Conservation (phyloP, 495 filamentous ascomycete species). For the Evansstolkia leycettana region DNA sequence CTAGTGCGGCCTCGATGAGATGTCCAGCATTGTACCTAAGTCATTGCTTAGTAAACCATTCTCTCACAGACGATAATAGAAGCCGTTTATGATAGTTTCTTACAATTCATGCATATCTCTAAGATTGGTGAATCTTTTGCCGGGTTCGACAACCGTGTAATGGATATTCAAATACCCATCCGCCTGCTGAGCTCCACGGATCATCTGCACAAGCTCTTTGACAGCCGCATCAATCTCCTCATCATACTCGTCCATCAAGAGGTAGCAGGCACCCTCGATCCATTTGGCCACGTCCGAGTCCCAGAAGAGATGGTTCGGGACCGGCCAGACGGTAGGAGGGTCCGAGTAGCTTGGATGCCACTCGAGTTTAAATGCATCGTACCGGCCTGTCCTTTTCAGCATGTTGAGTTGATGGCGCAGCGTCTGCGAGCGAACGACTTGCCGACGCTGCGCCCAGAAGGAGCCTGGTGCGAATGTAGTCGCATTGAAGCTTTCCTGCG, state of each 20-base stretch:
- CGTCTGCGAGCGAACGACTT: constrained; percentile 27
- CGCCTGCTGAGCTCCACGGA: constrained; percentile 36
- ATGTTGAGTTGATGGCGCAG: constrained; percentile 34
- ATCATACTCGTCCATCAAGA: constrained; percentile 32
- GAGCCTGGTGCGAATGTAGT: constrained; percentile 16
- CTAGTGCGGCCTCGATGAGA: constrained; percentile 46
- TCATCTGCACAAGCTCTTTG: constrained; percentile 42
- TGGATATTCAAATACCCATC: constrained; percentile 51
- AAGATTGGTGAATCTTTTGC: constrained; percentile 42
- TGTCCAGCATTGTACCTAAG: constrained; percentile 46
- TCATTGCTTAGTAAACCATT: neutral
- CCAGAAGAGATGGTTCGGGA: constrained; percentile 38
- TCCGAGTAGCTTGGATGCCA: constrained; percentile 40
- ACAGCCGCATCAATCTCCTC: constrained; percentile 37
- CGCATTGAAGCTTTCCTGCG: constrained; percentile 19
- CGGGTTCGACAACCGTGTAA: constrained; percentile 41
- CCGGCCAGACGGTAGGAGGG: constrained; percentile 32
- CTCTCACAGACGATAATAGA: constrained; percentile 3
- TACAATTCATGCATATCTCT: constrained; percentile 50
- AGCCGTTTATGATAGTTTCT: no score
- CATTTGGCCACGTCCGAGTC: constrained; percentile 45
- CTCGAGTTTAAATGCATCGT: constrained; percentile 40
- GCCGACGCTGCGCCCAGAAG: constrained; percentile 26
- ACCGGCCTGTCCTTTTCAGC: constrained; percentile 40
- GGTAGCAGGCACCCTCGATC: constrained; percentile 48